Evolutionary conservation across 169 alveolate genomes (phyloP), one percentile per base, ranked within the genome.

Genomic region (Babesia caballi): DNA sequence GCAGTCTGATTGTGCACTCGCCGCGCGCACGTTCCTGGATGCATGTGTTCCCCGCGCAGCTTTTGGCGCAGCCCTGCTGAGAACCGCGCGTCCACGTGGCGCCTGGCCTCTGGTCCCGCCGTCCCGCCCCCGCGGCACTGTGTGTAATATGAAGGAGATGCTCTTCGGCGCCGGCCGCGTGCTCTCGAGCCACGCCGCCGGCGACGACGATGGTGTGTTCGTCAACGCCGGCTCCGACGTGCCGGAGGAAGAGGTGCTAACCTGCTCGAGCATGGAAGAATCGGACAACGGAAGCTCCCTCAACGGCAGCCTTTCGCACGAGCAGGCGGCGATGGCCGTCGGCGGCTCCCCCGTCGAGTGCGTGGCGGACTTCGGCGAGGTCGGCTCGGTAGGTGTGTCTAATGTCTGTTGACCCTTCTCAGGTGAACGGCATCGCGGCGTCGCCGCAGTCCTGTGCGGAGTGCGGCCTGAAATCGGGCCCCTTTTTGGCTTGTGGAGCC

Each of bases 31-130:
- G n/a, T n/a, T n/a, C n/a, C n/a, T n/a, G n/a, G n/a, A n/a, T n/a
- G n/a, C n/a, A n/a, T n/a, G n/a, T n/a, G n/a, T n/a, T n/a, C n/a
- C n/a, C n/a, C n/a, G n/a, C n/a, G n/a, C n/a, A n/a, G n/a, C n/a
- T n/a, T n/a, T n/a, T n/a, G 49, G 23, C 66, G 66, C 66, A 35
- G 12, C 56, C 12, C 27, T 3, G 32, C 28, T 38, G 70, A 19
- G 44, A 15, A 19, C 50, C 47, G 52, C 73, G 73, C 50, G 50
- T 49, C 8, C 50, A 40, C 52, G 73, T 63, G 61, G 51, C 73
- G 25, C 27, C 49, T 47, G 5, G 52, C 36, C n/a, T 4, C 2
- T 33, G 40, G 2, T 36, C 47, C 38, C 0, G 0, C 51, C 8
- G 53, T 14, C 2, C 33, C 33, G 23, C 32, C 28, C 0, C 28